Evolutionary conservation across 306 rosid species (phyloP).

Genomic region (Phaseolus lunatus): DNA sequence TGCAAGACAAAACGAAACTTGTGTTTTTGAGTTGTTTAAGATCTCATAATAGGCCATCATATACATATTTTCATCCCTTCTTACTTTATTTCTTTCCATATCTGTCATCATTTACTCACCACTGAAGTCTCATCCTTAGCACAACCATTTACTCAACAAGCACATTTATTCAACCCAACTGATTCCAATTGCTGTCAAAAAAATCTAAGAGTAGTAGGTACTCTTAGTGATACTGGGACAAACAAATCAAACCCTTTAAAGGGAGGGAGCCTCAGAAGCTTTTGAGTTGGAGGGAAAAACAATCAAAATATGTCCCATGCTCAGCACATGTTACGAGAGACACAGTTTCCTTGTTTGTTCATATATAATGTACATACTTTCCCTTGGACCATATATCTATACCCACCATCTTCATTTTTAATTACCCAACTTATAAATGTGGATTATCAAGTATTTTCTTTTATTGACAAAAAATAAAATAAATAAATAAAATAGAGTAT

Average conservation of each 20-base stretch:
- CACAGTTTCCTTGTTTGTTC: constrained; percentile 6
- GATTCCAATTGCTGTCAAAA: constrained; percentile 21
- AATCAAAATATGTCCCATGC: background rate
- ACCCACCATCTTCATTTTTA: constrained; percentile 20
- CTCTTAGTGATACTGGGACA: constrained; percentile 18
- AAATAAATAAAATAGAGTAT: no score
- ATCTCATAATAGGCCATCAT: background rate
- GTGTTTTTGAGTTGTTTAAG: background rate
- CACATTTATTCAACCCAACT: background rate
- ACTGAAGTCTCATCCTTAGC: constrained; percentile 3
- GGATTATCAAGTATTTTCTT: no score
- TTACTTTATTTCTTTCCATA: constrained; percentile 1
- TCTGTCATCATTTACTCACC: constrained; percentile 26
- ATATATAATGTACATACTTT: background rate
- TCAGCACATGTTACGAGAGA: constrained; percentile 24
- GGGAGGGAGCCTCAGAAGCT: constrained; percentile 3
- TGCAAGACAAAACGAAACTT: constrained; percentile 36
- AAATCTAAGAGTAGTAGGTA: no score
- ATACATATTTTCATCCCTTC: constrained; percentile 15
- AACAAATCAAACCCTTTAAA: background rate
- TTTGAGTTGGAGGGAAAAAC: background rate
- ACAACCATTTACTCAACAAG: constrained; percentile 27
- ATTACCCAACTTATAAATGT: constrained; percentile 22
- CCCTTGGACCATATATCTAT: background rate
- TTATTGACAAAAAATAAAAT: no score